phyloP scores from a whole-genome alignment of 768 basidiomycete species.

The Strobilomyces confusus region DNA sequence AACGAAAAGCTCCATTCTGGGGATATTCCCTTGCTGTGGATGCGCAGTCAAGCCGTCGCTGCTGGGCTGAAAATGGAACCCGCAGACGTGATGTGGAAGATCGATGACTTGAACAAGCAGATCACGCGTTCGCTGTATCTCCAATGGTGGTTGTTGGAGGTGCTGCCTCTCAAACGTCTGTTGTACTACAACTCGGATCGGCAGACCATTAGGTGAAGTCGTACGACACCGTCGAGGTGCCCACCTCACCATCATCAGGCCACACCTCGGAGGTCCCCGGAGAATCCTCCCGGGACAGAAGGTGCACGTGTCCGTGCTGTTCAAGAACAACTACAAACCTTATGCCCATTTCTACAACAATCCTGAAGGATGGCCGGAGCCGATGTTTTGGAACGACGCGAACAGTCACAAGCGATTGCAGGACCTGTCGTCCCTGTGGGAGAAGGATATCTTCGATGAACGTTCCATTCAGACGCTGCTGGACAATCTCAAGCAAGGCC shows the following conservation, averaged over 20 bases:
- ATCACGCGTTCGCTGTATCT: conserved; percentile 15
- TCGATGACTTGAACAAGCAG: conserved; percentile 23
- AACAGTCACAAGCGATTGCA: conserved; percentile 19
- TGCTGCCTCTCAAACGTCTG: conserved; percentile 23
- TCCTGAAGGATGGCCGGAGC: conserved; percentile 23
- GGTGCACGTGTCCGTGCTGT: conserved; percentile 30
- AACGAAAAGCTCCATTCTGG: conserved; percentile 28
- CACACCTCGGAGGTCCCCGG: conserved; percentile 25
- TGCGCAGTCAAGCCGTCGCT: conserved; percentile 28
- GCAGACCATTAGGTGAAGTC: conserved; percentile 18
- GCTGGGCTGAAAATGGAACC: conserved; percentile 23
- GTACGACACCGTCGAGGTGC: neutral
- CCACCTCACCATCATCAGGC: conserved; percentile 17
- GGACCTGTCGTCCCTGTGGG: conserved; percentile 20
- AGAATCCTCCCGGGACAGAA: conserved; percentile 29
- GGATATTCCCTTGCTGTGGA: conserved; percentile 29
- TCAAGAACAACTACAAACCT: conserved; percentile 30
- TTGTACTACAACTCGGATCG: conserved; percentile 27
- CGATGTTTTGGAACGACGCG: conserved; percentile 30
- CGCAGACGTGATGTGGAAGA: conserved; percentile 27
- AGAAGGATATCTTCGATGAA: conserved; percentile 28
- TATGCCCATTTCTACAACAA: conserved; percentile 21
- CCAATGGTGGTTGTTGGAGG: conserved; percentile 24
- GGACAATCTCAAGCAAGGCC: conserved; percentile 13
- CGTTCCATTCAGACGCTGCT: conserved; percentile 16